These are phyloP conservation scores for Fusarium secorum DNA, from an alignment of 2,329 filamentous ascomycete genomes.

Conservation along the genomic window DNA sequence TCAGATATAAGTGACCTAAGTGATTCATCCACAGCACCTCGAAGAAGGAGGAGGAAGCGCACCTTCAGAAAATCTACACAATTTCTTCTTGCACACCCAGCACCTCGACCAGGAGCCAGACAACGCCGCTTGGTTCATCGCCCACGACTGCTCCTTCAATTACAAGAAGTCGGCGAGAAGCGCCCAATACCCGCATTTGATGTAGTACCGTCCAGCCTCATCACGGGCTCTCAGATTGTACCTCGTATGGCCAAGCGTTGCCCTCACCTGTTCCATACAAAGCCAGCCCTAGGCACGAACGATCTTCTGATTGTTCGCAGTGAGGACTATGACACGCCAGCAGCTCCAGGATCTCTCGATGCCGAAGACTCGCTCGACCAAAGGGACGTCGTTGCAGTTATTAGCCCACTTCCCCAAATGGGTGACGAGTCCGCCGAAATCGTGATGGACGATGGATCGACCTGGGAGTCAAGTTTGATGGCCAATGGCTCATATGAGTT, in stretches of 20 bases:
- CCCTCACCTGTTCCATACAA: slow-evolving; percentile 69
- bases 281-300: slow-evolving; percentile 69
- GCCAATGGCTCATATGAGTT: slow-evolving; percentile 72
- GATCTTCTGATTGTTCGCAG: slow-evolving; percentile 77
- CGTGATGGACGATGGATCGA: slow-evolving; percentile 68
- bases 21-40: slow-evolving; percentile 54
- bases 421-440: slow-evolving; percentile 68
- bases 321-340: slow-evolving; percentile 65
- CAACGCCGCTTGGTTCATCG: slow-evolving; percentile 73
- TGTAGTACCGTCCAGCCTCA: slow-evolving; percentile 72
- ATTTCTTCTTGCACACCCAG: slow-evolving; percentile 73
- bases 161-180: slow-evolving; percentile 70
- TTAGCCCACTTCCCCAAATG: slow-evolving; percentile 64
- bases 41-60: slow-evolving; percentile 53
- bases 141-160: slow-evolving; percentile 73
- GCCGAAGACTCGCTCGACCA: slow-evolving; percentile 57
- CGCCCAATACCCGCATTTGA: slow-evolving; percentile 75
- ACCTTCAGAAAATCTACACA: slow-evolving; percentile 64
- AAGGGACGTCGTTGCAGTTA: slow-evolving; percentile 69
- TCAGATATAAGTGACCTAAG: slow-evolving; percentile 56
- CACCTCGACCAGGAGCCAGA: slow-evolving; percentile 64
- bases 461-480: slow-evolving; percentile 63
- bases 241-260: slow-evolving; percentile 67
- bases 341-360: slow-evolving; percentile 46
- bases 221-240: slow-evolving; percentile 63